phyloP scores from a whole-genome alignment of 2,329 filamentous ascomycete species.

The Pleoardoris graminearum region DNA sequence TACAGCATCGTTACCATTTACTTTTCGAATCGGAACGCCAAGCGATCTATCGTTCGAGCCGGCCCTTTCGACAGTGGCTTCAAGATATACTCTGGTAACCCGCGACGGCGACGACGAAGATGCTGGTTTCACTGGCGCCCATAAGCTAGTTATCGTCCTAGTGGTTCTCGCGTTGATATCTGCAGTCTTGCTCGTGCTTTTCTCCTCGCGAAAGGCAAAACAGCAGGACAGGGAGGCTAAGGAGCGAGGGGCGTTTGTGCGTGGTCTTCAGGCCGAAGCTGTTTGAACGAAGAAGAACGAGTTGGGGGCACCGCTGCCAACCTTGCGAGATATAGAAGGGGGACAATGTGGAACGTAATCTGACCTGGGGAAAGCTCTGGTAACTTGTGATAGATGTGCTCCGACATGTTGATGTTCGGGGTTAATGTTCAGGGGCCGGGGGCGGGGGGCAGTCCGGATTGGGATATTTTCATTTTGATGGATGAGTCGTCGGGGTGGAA shows the following conservation, averaged over 20 bases:
- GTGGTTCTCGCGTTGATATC: background rate
- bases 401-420: too few species aligned
- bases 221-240: background rate
- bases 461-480: too few species aligned
- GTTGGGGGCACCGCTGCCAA: background rate
- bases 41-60: background rate
- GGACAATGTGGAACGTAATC: too few species aligned
- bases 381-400: too few species aligned
- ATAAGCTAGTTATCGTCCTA: background rate
- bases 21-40: slow-evolving; percentile 3
- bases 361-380: too few species aligned
- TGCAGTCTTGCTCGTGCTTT: background rate
- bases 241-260: background rate
- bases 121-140: background rate
- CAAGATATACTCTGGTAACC: background rate
- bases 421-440: too few species aligned
- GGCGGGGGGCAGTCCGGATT: too few species aligned
- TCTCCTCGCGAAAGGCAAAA: background rate
- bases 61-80: background rate
- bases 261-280: background rate
- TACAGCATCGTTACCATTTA: background rate
- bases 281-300: background rate
- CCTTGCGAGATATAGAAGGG: background rate
- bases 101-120: background rate
- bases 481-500: too few species aligned